Percentiles rank a stretch among this genome's conserved stretches.
Conservation (phyloP, 1,284 basidiomycete species). For the Ganoderma meredithae region DNA sequence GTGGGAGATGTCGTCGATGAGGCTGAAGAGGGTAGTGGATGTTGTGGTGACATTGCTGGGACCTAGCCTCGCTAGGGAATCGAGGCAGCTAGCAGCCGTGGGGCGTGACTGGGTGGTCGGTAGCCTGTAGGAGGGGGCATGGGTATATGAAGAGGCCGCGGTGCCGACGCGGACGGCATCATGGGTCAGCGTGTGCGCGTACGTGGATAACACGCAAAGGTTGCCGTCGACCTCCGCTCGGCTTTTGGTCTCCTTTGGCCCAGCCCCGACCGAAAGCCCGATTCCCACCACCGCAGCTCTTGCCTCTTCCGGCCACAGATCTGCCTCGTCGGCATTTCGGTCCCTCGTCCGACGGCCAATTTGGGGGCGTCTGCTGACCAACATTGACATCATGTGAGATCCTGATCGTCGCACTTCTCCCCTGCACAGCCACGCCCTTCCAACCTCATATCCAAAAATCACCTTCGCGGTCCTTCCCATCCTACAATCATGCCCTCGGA, state of each 20-base stretch:
- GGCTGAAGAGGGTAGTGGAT: constrained; percentile 14
- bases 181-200: constrained; percentile 23
- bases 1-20: constrained; percentile 26
- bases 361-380: not conserved
- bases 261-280: not conserved
- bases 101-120: not conserved
- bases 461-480: not conserved
- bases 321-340: not conserved
- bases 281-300: not conserved
- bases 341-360: not conserved
- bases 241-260: not conserved
- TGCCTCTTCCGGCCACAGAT: not conserved
- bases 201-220: not conserved
- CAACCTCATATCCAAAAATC: not conserved
- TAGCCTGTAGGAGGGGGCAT: not conserved
- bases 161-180: constrained; percentile 18
- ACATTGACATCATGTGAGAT: not conserved
- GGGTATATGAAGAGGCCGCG: constrained; percentile 17
- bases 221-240: not conserved
- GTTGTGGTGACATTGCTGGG: not conserved
- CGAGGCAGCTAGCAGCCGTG: not conserved
- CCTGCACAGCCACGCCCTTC: not conserved
- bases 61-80: not conserved
- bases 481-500: not conserved
- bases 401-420: not conserved